Base-by-base conservation (phyloP, 2,329 filamentous ascomycete species). In the Helicocarpus griseus region DNA sequence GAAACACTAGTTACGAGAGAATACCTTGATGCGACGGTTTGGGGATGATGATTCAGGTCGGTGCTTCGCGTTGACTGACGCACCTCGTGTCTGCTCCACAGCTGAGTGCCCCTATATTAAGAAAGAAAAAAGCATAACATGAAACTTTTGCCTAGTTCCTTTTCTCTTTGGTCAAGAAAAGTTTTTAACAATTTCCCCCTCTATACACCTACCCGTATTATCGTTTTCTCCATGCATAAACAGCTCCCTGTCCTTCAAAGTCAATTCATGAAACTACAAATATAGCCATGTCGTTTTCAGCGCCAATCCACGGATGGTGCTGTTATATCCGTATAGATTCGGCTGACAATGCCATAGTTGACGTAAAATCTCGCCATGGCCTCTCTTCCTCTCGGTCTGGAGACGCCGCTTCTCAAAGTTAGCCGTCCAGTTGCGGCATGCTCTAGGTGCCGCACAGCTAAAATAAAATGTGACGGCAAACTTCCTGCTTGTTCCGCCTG, bases 381-480 rank as follows among this genome's bases (percentile, higher is more conserved):
- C 22, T 64, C 66, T 29, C 59, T 61, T 46, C 58, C 61, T 31
- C 62, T 60, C n/a, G 67, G 69, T 56, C 58, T 71, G 54, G 68
- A 71, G 52, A 65, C 62, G 47, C 69, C 69, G 7, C 56, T 71
- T 49, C 62, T 72, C 35, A 71, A 71, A 61, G 87, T 91, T 56
- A 89, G 85, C 63, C 78, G 87, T 56, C 86, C 87, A 4, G 86
- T 89, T 47, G 86, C 86, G 50, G 87, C 87, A 22, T 91, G 87
- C 66, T 87, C 86, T 53, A 77, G 86, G 75, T 91, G 87, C 73
- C 87, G 93, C 54, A 81, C 85, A 55, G 90, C 91, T 50, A 98
- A 98, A 73, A 89, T 97, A 66, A 96, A 94, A 82, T 98, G 93
- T 64, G 93, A 97, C 72, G 91, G 93, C 55, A 96, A 96, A 69